Evolutionary conservation across 2,329 filamentous ascomycete species (phyloP).

Genomic region (Fusarium globosum): DNA sequence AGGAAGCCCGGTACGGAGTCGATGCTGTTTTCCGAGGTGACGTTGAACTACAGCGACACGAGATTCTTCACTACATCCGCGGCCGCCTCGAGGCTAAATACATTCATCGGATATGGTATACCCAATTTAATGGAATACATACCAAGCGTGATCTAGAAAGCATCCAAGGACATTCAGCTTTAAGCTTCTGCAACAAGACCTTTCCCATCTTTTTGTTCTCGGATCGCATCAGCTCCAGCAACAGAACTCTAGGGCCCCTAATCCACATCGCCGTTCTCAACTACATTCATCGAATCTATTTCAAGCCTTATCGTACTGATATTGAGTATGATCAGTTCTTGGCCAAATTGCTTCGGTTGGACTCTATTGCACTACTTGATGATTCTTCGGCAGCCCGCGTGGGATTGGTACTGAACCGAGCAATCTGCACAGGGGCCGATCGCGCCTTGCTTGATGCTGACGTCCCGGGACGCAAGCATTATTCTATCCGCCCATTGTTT

Average conservation of each 20-base stretch:
- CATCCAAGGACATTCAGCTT: background rate
- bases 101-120: background rate
- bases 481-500: background rate
- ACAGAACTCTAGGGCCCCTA: background rate
- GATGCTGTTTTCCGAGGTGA: background rate
- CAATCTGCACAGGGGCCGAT: background rate
- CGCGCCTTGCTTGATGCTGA: background rate
- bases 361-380: background rate
- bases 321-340: background rate
- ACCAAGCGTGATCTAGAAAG: rapidly evolving
- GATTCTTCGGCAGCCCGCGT: background rate
- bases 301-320: background rate
- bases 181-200: background rate
- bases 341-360: background rate
- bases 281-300: background rate
- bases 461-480: background rate
- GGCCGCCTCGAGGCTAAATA: background rate
- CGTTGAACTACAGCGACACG: background rate
- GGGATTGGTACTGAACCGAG: background rate
- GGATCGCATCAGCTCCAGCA: background rate
- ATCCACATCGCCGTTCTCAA: background rate
- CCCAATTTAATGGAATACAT: background rate
- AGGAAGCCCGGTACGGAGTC: background rate
- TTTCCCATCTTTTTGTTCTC: background rate
- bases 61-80: background rate